These are phyloP conservation scores for Hysterium pulicare DNA, from an alignment of 2,329 filamentous ascomycete species.

Conservation along the genomic window DNA sequence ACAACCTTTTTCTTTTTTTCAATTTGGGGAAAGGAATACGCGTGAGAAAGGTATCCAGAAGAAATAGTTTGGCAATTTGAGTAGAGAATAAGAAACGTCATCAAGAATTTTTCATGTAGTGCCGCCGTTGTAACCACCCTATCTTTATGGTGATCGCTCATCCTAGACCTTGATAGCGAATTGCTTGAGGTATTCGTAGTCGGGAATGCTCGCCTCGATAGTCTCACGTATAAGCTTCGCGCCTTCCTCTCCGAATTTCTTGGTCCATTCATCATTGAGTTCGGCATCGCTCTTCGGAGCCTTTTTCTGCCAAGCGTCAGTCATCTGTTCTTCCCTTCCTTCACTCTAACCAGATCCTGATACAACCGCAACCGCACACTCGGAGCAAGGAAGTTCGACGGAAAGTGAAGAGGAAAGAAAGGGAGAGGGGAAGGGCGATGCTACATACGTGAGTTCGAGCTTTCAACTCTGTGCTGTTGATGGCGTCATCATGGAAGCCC, in stretches of 20 bases:
- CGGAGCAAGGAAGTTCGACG: background rate
- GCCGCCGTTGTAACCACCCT: too few species aligned
- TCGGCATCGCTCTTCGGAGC: conserved; percentile 62
- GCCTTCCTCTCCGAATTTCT: conserved; percentile 70
- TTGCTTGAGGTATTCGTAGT: conserved; percentile 80
- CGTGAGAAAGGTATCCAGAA: too few species aligned
- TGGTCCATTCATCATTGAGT: conserved; percentile 67
- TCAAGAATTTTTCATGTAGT: too few species aligned
- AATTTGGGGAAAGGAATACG: too few species aligned
- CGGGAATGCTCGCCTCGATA: conserved; percentile 66
- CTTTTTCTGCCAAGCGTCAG: conserved; percentile 47
- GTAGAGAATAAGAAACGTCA: too few species aligned
- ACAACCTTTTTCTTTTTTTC: too few species aligned
- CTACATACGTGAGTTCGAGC: conserved; percentile 59
- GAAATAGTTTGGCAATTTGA: too few species aligned
- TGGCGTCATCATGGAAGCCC: conserved; percentile 94
- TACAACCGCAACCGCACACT: background rate
- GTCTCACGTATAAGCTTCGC: conserved; percentile 67
- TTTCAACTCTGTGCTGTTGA: conserved; percentile 73
- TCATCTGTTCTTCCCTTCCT: conserved; percentile 1
- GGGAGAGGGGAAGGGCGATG: background rate
- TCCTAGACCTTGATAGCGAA: conserved; percentile 59
- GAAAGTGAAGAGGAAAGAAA: background rate
- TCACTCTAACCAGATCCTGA: background rate
- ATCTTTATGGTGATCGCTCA: background rate